Conservation (phyloP, 1,284 basidiomycete genomes). For the Leccinum griseonigrum region DNA sequence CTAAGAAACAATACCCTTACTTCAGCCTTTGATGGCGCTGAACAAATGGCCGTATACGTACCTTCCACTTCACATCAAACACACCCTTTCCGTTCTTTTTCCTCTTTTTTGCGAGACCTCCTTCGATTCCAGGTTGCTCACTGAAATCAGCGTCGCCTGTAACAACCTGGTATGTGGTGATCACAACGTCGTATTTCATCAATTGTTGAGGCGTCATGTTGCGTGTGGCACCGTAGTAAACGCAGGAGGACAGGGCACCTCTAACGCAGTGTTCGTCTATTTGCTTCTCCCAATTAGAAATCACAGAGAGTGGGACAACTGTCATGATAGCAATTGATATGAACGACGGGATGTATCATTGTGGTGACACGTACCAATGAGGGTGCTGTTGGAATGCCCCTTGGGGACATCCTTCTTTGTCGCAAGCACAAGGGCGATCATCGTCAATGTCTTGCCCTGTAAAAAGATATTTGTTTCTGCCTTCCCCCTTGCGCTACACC, state of each 20-base stretch:
- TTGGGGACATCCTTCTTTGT: conserved; percentile 63
- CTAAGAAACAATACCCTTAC: conserved; percentile 31
- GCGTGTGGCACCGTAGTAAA: conserved; percentile 74
- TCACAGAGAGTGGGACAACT: conserved; percentile 86
- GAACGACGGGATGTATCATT: neutral
- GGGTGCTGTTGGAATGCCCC: conserved; percentile 62
- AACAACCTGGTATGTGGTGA: conserved; percentile 79
- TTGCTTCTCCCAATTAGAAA: conserved; percentile 92
- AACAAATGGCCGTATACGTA: conserved; percentile 42
- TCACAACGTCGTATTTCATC: conserved; percentile 74
- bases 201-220: conserved; percentile 60
- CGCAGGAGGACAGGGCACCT: conserved; percentile 53
- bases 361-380: conserved; percentile 61
- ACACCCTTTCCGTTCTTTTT: conserved; percentile 52
- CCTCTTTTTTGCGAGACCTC: conserved; percentile 44
- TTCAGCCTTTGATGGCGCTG: conserved; percentile 40
- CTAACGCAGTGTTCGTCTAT: conserved; percentile 72
- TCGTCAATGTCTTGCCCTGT: conserved; percentile 83
- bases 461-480: conserved; percentile 9
- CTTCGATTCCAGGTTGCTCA: conserved; percentile 5
- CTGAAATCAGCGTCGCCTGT: conserved; percentile 28
- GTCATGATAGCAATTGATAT: conserved; percentile 6
- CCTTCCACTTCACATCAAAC: neutral
- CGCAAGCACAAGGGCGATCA: conserved; percentile 72
- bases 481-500: conserved; percentile 3